Percentiles rank a stretch among this genome's conserved stretches.
Conservation (phyloP, 108 stramenopile genomes). For the Mayamaea pseudoterrestris region DNA sequence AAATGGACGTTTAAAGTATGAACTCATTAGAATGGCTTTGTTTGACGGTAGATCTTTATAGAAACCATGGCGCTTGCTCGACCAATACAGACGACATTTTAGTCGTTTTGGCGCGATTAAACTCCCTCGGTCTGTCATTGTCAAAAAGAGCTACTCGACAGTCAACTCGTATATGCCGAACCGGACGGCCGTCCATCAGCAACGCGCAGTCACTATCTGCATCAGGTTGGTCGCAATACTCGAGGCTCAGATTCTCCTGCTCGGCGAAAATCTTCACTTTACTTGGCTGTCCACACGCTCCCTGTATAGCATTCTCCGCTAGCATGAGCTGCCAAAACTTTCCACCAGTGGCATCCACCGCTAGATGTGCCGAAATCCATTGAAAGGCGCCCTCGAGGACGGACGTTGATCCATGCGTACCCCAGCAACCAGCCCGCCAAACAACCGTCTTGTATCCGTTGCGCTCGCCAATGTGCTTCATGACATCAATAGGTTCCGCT, state of each 20-base stretch:
- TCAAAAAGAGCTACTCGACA: constrained; percentile 47
- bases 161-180: constrained; percentile 78
- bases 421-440: constrained; percentile 83
- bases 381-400: constrained; percentile 80
- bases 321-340: constrained; percentile 85
- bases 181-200: constrained; percentile 60
- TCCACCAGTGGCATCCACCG: constrained; percentile 75
- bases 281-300: constrained; percentile 71
- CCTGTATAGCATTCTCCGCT: constrained; percentile 75
- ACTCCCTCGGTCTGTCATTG: constrained; percentile 48
- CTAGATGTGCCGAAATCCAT: constrained; percentile 76
- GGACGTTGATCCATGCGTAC: constrained; percentile 47
- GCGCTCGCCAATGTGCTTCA: constrained; percentile 70
- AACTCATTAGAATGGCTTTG: too few species aligned
- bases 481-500: constrained; percentile 66
- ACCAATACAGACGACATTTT: constrained; percentile 38
- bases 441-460: constrained; percentile 69
- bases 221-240: constrained; percentile 74
- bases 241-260: constrained; percentile 62
- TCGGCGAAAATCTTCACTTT: constrained; percentile 73
- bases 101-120: constrained; percentile 36
- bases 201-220: constrained; percentile 64
- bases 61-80: constrained; percentile 75
- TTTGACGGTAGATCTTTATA: too few species aligned
- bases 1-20: too few species aligned